Evolutionary conservation across 2,329 filamentous ascomycete genomes (phyloP), one percentile per base, ranked within the genome.

Genomic region (Scytalidium sp.): DNA sequence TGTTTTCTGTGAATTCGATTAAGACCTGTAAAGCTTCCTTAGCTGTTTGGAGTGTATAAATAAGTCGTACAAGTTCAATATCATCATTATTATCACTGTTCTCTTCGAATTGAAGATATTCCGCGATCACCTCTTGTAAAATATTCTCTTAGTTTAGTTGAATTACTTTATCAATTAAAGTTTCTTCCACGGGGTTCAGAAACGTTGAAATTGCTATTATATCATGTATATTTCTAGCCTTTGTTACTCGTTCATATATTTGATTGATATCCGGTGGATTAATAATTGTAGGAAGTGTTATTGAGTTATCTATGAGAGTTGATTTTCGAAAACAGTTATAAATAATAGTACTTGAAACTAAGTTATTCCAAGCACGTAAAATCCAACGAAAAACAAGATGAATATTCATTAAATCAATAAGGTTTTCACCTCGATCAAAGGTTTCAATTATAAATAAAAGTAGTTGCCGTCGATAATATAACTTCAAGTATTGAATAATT

Each of bases 241-340:
- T 21, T 19, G 8, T 21, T 7, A 47, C 45, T 42, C 22, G 27
- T 17, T 15, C n/a, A 42, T 47, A 47, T 13, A 47, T 29, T 19
- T 42, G 19, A 19, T 29, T 5, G n/a, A 47, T 19, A 40, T 25
- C 36, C 17, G 27, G 19, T 5, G 29, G 45, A 15, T 19, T 22
- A 22, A 42, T 47, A 13, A 29, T 7, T 23, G 45, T 47, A 6
- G 45, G 45, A 23, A 47, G 45, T 11, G 27, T 21, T 6, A 47
- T 47, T 21, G 36, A 19, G 15, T 29, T 15, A 15, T 29, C n/a
- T 65, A 78, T 22, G 39, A 50, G 25, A 19, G 47, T 50, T 7
- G 42, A 46, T 47, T 50, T 50, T 21, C 47, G 20, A 27, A 50
- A 50, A 25, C 47, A 47, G n/a, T 47, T 42, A 25, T 47, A 42